Evolutionary conservation across 2,329 filamentous ascomycete species (phyloP), one percentile per base, ranked within the genome.

Genomic region (Elsinoe perseae): DNA sequence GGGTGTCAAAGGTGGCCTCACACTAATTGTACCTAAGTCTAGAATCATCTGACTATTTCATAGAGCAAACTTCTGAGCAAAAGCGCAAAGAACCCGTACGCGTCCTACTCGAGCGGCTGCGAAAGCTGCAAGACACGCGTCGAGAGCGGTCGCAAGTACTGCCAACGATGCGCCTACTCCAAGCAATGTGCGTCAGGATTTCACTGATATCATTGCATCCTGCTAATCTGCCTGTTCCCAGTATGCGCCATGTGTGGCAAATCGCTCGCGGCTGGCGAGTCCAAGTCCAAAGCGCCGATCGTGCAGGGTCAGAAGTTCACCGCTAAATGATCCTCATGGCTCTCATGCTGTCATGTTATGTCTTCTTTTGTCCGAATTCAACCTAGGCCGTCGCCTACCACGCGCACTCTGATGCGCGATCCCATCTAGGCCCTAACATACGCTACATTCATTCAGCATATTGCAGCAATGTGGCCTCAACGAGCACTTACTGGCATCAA

Each of bases 401-500:
- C n/a, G n/a, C n/a, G n/a, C 18, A 38, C 34, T 16, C 12, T 14
- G 34, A 38, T 38, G 34, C 34, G 6, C 16, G 6, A 16, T 20
- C 38, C 6, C 10, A 18, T 12, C 38, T 36, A 56, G 16, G 40
- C 53, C 30, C 40, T 46, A 23, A 56, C 53, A 48, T 56, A 56
- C 25, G 38, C 53, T 56, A 21, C 25, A 38, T 20, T n/a, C 10
- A 28, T 52, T 38, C 40, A 44, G 40, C 23, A 44, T 9, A 25
- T 44, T 18, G 40, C 40, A 44, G n/a, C 6, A 25, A 25, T 21
- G 21, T 8, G 2, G 12, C 2, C n/a, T 14, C n/a, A 12, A 21
- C 18, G 23, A 12, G 40, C 40, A 88, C 90, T 83, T 78, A 96
- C 92, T 95, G 58, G 93, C 93, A 81, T 98, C 93, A 69, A 98